Conservation (phyloP, 345 rosid genomes). For the Brassica nigra region DNA sequence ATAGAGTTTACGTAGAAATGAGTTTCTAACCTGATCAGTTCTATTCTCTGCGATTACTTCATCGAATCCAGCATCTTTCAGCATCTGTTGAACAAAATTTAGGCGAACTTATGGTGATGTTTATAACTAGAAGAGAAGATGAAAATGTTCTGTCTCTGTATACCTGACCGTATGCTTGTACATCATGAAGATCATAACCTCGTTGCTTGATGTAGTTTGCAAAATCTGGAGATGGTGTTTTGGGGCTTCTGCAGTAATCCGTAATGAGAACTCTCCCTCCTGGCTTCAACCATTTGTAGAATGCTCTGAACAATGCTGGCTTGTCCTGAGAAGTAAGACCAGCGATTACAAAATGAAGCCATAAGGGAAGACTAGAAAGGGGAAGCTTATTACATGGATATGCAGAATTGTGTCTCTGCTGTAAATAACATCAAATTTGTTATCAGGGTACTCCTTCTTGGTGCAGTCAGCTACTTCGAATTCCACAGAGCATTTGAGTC, state of each 20-base stretch:
- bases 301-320: constrained; percentile 77
- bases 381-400: constrained; percentile 62
- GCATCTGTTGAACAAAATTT: constrained; percentile 56
- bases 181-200: constrained; percentile 92
- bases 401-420: constrained; percentile 97
- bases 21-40: constrained; percentile 67
- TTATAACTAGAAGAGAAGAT: background rate
- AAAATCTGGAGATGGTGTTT: constrained; percentile 71
- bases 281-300: constrained; percentile 92
- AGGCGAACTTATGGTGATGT: background rate
- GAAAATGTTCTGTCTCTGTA: background rate
- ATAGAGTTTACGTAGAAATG: background rate
- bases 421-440: constrained; percentile 89
- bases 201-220: constrained; percentile 74
- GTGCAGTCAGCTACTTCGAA: constrained; percentile 99
- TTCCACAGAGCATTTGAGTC: constrained; percentile 82
- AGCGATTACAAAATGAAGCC: background rate
- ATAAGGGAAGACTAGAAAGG: background rate
- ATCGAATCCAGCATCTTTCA: constrained; percentile 76
- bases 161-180: constrained; percentile 80
- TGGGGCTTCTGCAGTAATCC: constrained; percentile 78
- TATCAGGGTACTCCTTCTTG: constrained; percentile 72
- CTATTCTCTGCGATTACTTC: constrained; percentile 79
- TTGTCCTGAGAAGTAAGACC: constrained; percentile 70
- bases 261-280: constrained; percentile 95